Conservation (phyloP, 78 protist genomes). For the Dictyostelium purpureum region DNA sequence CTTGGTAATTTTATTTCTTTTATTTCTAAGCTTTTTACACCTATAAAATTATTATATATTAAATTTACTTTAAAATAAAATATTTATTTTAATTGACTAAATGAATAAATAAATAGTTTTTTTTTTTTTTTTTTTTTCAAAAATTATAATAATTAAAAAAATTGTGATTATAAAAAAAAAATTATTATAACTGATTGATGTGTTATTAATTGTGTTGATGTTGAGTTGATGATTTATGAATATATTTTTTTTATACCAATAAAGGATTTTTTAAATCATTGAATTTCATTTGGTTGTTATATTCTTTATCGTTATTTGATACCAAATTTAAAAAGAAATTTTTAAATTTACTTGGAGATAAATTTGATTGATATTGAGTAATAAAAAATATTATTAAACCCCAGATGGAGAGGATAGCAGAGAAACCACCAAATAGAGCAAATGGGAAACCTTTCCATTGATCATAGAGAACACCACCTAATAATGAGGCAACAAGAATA, state of each 20-base stretch:
- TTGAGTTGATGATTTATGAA: neutral
- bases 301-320: conserved; percentile 7
- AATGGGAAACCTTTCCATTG: conserved; percentile 63
- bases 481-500: conserved; percentile 41
- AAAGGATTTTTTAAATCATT: neutral
- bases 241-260: neutral
- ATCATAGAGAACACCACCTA: conserved; percentile 59
- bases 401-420: conserved; percentile 9
- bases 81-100: too few species aligned
- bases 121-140: neutral
- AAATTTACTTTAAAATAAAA: too few species aligned
- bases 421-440: conserved; percentile 49
- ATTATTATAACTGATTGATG: too few species aligned
- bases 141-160: too few species aligned
- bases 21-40: too few species aligned
- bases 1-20: too few species aligned
- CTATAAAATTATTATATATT: too few species aligned
- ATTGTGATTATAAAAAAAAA: too few species aligned
- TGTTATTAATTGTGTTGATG: neutral
- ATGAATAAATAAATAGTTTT: neutral
- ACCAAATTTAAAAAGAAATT: neutral
- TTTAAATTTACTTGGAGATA: neutral
- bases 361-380: neutral
- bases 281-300: neutral
- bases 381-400: conserved; percentile 25